Percentiles rank a stretch among this genome's conserved stretches.
These are phyloP conservation scores for Tuber aestivum DNA, from an alignment of 495 filamentous ascomycete species.

Conservation along the genomic window DNA sequence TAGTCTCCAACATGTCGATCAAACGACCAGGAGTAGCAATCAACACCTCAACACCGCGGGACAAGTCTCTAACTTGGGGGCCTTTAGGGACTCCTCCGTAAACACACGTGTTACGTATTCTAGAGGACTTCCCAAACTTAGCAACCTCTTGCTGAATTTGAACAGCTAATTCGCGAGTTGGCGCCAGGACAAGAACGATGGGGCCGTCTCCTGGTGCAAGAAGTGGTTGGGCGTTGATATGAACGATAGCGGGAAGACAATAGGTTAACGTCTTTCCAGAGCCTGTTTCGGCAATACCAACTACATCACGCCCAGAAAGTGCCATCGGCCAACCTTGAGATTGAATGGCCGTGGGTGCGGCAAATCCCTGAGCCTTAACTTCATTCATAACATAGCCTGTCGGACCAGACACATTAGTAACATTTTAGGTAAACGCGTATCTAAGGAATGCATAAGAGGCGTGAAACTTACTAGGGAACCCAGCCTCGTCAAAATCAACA, in stretches of 20 bases:
- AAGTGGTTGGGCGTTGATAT: constrained; percentile 98
- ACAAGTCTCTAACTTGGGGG: constrained; percentile 87
- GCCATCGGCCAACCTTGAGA: constrained; percentile 99
- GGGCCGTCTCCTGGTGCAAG: constrained; percentile 94
- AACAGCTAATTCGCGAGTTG: constrained; percentile 93
- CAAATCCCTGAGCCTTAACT: constrained; percentile 95
- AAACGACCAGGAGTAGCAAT: constrained; percentile 96
- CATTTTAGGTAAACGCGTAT: neutral
- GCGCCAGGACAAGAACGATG: constrained; percentile 90
- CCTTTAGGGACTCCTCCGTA: constrained; percentile 98
- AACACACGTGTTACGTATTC: constrained; percentile 97
- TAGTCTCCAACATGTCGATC: constrained; percentile 96
- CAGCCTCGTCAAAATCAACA: constrained; percentile 93
- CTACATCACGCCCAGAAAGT: constrained; percentile 93
- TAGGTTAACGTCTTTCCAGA: constrained; percentile 99
- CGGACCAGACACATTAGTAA: constrained; percentile 9
- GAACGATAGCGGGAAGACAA: constrained; percentile 95
- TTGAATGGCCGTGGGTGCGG: constrained; percentile 87
- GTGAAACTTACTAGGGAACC: constrained; percentile 59
- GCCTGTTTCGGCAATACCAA: constrained; percentile 98
- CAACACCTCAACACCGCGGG: constrained; percentile 78
- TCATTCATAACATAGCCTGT: constrained; percentile 87
- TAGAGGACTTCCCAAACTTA: constrained; percentile 96
- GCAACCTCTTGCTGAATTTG: constrained; percentile 94
- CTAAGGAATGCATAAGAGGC: constrained; percentile 2